A percentile compares a stretch with the other conserved stretches of the same genome.
Evolutionary conservation across 306 rosid species (phyloP).

Genomic region (Arachis hypogaea): DNA sequence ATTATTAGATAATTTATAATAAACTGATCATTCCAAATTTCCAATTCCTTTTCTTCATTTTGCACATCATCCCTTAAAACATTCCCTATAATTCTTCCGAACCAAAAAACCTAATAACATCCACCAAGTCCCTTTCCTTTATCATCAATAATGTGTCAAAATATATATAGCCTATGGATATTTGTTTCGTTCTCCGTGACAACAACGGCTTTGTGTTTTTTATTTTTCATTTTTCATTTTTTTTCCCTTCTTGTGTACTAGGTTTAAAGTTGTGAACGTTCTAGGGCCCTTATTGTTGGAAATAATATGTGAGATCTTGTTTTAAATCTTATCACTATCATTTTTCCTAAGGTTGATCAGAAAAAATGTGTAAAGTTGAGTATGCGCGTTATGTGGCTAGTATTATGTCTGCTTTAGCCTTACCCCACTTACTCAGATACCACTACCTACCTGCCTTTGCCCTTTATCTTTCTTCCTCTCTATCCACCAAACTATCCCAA

Average conservation of each 20-base stretch:
- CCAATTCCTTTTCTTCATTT: no score
- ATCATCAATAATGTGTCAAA: no score
- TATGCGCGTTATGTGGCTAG: neutral
- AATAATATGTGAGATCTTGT: neutral
- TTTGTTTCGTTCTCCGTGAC: neutral
- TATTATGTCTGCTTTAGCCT: neutral
- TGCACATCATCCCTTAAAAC: no score
- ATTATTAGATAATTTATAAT: no score
- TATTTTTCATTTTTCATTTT: no score
- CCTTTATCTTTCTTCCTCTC: no score
- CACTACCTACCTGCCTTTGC: neutral
- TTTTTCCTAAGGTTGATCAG: neutral
- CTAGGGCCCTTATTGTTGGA: constrained; percentile 10
- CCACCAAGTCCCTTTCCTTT: no score
- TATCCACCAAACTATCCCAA: no score
- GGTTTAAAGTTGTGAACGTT: neutral
- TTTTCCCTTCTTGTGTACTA: neutral
- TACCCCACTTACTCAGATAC: neutral
- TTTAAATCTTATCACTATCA: constrained; percentile 19
- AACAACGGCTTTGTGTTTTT: neutral
- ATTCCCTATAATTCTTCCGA: no score
- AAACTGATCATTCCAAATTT: no score
- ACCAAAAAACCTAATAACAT: no score
- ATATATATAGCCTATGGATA: neutral
- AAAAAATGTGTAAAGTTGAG: neutral